Base-by-base conservation (phyloP, 2,329 filamentous ascomycete species). In the Huntiella abstrusa region DNA sequence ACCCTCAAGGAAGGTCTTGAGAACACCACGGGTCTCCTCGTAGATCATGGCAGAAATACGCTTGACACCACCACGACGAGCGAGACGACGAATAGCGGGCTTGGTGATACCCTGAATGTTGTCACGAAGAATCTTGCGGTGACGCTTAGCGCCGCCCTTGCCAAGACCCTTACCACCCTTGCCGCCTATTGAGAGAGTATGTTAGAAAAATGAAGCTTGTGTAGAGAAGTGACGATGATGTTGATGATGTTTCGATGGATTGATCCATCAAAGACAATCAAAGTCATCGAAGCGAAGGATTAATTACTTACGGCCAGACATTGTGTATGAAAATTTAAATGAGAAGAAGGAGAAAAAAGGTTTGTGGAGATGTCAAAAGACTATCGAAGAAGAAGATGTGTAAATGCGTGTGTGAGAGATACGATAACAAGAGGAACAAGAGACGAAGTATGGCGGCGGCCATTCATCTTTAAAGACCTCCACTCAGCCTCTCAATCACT, bases 71-170 rank as follows among this genome's bases (percentile, higher is more conserved):
- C 87, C 87, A 91, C 87, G 86, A 71, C 87, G 87, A 55, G 87
- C 87, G 65, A 95, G 86, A 92, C 87, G 87, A 61, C 87, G 82
- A 69, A 95, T 95, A 60, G 87, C 87, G 59, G 87, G 87, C 83
- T 95, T 95, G 62, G 87, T 95, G 64, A 95, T 95, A 71, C 87
- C 87, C 73, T 95, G 87, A 64, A 95, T 95, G 83, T 94, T 95
- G 82, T 94, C 87, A 70, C 87, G 85, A 67, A 95, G 77, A 74
- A 95, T 95, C 83, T 95, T 95, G 62, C 88, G 80, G 73, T 95
- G 87, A 70, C 87, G 87, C 83, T 95, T 96, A 69, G 88, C 88
- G 67, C 87, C 87, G 56, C 87, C 87, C 80, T 94, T 94, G 66
- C 87, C 87, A 69, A 94, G 85, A 65, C 86, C 87, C 79, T 94